These are phyloP conservation scores for Phytophthora hibernalis DNA, from an alignment of 352 stramenopile species.

Conservation along the genomic window DNA sequence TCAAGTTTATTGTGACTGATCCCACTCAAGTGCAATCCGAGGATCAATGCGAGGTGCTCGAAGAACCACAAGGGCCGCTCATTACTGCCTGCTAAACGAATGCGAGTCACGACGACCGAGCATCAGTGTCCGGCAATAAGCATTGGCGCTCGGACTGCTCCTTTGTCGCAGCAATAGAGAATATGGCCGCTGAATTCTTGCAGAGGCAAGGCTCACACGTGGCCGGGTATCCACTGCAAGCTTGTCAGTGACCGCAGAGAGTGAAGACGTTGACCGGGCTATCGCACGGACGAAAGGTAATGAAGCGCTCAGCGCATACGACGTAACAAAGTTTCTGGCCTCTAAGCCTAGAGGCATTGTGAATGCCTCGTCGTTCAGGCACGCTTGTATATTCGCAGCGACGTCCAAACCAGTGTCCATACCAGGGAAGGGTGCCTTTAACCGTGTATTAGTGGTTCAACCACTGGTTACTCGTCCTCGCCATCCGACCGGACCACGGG, in stretches of 20 bases:
- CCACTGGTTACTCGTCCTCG: no score
- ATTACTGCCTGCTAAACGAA: conserved; percentile 24
- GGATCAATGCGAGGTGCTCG: neutral
- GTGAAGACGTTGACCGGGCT: neutral
- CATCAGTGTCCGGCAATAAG: conserved; percentile 10
- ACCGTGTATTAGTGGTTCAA: no score
- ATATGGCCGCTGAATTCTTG: conserved; percentile 21
- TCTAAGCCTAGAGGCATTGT: neutral
- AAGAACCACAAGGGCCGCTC: conserved; percentile 2
- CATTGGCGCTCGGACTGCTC: neutral
- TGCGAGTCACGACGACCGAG: conserved; percentile 15
- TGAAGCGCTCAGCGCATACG: conserved; percentile 1
- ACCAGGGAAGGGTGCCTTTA: conserved; percentile 5
- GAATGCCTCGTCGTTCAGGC: neutral
- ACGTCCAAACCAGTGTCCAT: conserved; percentile 1
- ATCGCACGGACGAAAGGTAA: conserved; percentile 12
- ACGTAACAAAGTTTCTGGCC: neutral
- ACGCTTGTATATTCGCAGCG: conserved; percentile 14
- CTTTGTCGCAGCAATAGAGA: conserved; percentile 30
- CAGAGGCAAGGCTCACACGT: neutral
- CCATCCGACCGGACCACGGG: no score
- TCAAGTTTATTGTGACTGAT: no score
- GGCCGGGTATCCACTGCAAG: conserved; percentile 18
- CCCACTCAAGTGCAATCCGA: conserved; percentile 19
- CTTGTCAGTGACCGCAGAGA: neutral